Evolutionary conservation across 2,329 filamentous ascomycete genomes (phyloP).

Genomic region (Magnaporthales sp.): DNA sequence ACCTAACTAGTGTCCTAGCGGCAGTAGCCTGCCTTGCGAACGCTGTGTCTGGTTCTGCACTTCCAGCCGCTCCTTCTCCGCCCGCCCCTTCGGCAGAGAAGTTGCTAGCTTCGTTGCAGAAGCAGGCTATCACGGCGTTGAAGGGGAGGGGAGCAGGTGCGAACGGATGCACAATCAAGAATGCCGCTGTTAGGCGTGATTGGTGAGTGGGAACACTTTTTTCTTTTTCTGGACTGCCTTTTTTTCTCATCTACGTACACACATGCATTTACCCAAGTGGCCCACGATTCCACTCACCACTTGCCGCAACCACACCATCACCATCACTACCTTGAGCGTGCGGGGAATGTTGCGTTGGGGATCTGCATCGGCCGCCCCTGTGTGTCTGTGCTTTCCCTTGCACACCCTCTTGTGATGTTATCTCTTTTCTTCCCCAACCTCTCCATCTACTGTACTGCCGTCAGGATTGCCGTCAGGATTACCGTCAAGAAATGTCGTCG

Average conservation of each 20-base stretch:
- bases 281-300: too few relatives aligned
- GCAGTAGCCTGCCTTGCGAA: not conserved
- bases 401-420: not conserved
- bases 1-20: not conserved
- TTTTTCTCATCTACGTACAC: not conserved
- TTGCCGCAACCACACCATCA: not conserved
- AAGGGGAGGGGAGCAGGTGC: not conserved
- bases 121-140: not conserved
- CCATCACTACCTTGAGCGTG: not conserved
- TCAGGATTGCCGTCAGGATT: too few relatives aligned
- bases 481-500: too few relatives aligned
- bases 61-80: not conserved
- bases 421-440: not conserved
- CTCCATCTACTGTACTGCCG: too few relatives aligned
- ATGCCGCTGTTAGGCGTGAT: conserved; percentile 17
- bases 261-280: too few relatives aligned
- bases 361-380: not conserved
- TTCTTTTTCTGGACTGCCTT: not conserved
- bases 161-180: conserved; percentile 19
- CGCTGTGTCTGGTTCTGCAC: not conserved
- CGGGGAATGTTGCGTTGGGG: not conserved
- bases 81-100: not conserved
- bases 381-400: not conserved
- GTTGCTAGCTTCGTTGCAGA: not conserved
- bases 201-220: conserved; percentile 12